A percentile compares a stretch with the other conserved stretches of the same genome.
Conservation (phyloP, 345 rosid genomes). For the Bruguiera sexangula region DNA sequence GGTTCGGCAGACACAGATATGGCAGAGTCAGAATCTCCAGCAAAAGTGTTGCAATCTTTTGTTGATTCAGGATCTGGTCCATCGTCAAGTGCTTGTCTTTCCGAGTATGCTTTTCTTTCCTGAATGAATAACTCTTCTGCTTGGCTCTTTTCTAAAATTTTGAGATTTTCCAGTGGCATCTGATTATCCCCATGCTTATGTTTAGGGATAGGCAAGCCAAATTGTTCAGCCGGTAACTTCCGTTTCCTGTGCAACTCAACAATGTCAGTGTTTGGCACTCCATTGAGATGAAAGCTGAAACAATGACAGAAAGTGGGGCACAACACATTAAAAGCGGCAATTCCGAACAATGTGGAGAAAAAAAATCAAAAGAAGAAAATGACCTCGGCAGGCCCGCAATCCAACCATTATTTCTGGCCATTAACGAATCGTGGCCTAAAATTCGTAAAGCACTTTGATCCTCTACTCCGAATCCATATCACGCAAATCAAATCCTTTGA, state of each 20-base stretch:
- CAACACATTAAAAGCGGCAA: not conserved
- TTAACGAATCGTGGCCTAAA: too few species aligned
- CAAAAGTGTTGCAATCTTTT: slow-evolving; percentile 45
- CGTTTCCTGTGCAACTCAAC: slow-evolving; percentile 46
- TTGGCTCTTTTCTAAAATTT: slow-evolving; percentile 10
- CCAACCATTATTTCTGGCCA: too few species aligned
- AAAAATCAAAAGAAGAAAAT: not conserved
- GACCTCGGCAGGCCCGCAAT: not conserved
- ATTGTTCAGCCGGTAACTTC: slow-evolving; percentile 43
- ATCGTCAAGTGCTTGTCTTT: slow-evolving; percentile 6
- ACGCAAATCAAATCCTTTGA: too few species aligned
- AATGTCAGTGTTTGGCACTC: slow-evolving; percentile 5
- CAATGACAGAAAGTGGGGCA: not conserved
- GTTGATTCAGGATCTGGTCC: slow-evolving; percentile 37
- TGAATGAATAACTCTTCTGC: slow-evolving; percentile 9
- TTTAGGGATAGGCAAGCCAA: slow-evolving; percentile 48
- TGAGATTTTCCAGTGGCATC: slow-evolving; percentile 14
- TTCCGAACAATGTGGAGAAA: not conserved
- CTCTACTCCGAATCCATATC: too few species aligned
- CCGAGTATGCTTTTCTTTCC: slow-evolving; percentile 14
- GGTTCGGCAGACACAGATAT: slow-evolving; percentile 19
- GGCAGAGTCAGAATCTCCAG: slow-evolving; percentile 29
- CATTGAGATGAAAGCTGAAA: slow-evolving; percentile 22
- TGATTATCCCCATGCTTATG: slow-evolving; percentile 40
- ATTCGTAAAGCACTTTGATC: too few species aligned